Percentiles rank a stretch among this genome's conserved stretches.
Evolutionary conservation across 257 asterid species (phyloP).

Genomic region (Solanum sitiens): DNA sequence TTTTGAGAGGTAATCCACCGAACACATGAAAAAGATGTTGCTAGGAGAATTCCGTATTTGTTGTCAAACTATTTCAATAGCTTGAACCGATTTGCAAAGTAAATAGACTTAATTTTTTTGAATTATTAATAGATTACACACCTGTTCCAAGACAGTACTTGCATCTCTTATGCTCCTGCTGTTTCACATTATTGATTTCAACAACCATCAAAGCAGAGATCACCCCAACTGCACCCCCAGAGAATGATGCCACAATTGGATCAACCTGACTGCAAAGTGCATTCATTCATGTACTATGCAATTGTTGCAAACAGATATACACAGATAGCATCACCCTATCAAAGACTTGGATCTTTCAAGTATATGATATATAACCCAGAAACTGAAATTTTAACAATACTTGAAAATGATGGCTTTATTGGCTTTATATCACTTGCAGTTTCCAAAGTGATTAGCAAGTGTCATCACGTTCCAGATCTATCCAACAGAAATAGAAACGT

Average conservation of each 20-base stretch:
- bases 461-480: neutral
- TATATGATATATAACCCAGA: neutral
- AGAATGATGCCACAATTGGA: constrained; percentile 95
- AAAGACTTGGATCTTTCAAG: neutral
- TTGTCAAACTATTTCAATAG: neutral
- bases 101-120: neutral
- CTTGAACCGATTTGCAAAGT: neutral
- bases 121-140: constrained; percentile 1
- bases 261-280: constrained; percentile 59
- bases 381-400: neutral
- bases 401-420: neutral
- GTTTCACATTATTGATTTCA: constrained; percentile 95
- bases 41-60: neutral
- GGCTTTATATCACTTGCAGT: neutral
- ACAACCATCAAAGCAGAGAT: constrained; percentile 96
- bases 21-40: neutral
- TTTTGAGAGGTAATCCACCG: neutral
- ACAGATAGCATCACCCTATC: neutral
- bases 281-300: neutral
- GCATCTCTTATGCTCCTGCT: constrained; percentile 96
- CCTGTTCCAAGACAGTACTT: constrained; percentile 97
- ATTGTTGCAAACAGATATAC: neutral
- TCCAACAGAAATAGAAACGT: neutral
- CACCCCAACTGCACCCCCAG: constrained; percentile 98
- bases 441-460: neutral